Evolutionary conservation across 1,284 basidiomycete genomes (phyloP), one percentile per base, ranked within the genome.

Genomic region (Cryptococcus sp.): DNA sequence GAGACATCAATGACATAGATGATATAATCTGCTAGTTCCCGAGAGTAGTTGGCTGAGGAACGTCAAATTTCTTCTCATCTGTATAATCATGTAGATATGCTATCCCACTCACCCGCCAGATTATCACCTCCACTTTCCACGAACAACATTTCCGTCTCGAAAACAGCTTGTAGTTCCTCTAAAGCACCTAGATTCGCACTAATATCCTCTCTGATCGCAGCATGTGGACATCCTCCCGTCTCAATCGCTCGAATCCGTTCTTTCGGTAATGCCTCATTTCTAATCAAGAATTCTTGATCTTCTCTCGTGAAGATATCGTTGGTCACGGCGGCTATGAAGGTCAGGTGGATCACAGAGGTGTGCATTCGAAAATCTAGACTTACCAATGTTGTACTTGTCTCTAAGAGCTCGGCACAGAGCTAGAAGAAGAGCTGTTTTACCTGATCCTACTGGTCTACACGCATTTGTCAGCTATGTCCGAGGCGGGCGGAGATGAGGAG

Each of bases 241-340:
- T 98, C 95, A 64, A 98, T 96, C 0, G 96, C 93, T 30, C 91
- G 84, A 66, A 98, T 98, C 43, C 95, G 87, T 38, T 84, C 84
- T 3, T 86, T 77, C 0, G 89, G 86, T 3, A 98, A 83, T 0
- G 95, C 95, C 53, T 88, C 83, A 78, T 98, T 91, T 64, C 85
- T 86, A 70, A 97, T 95, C 38, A 98, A 80, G 76, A 98, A 98
- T 73, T 98, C 94, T 74, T 96, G 93, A 72, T 98, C 95, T 76
- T 98, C 95, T 41, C 87, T 83, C 42, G 95, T 98, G 78, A 97
- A 96, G 70, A 97, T 97, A 76, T 97, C 93, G 76, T 97, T 97
- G 7, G 93, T 96, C 14, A 94, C 89, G 3, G 90, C 90, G 35
- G 89, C 91, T 95, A 64, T 36, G 5, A 13, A n/a, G 42, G 34